These are phyloP conservation scores for Puccinia hordei DNA, from an alignment of 1,284 basidiomycete species.

Conservation along the genomic window DNA sequence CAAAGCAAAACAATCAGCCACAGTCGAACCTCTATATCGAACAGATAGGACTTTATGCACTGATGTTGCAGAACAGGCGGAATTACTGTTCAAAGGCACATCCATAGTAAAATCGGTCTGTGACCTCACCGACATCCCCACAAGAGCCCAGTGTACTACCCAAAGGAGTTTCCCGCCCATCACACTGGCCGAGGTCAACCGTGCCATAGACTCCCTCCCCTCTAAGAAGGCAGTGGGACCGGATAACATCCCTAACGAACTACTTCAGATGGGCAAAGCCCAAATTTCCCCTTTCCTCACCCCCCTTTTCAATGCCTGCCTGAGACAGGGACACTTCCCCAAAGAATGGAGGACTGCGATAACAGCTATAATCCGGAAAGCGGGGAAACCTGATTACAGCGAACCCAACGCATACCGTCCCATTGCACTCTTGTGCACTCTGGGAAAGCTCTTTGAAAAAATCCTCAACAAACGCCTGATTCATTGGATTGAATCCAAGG, in stretches of 20 bases:
- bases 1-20: background rate
- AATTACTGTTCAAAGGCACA: too few species aligned
- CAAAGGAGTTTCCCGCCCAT: too few species aligned
- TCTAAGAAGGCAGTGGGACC: too few species aligned
- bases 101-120: background rate
- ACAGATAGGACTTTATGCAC: background rate
- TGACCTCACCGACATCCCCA: conserved; percentile 2
- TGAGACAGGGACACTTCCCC: conserved; percentile 28
- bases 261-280: too few species aligned
- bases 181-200: too few species aligned
- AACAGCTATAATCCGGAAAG: conserved; percentile 23
- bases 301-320: too few species aligned
- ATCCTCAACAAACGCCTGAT: conserved; percentile 21
- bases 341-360: conserved; percentile 3
- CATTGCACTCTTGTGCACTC: conserved; percentile 8
- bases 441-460: conserved; percentile 32
- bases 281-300: too few species aligned
- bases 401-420: conserved; percentile 11
- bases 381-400: conserved; percentile 8
- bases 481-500: too few species aligned
- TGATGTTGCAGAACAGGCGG: too few species aligned
- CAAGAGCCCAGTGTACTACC: too few species aligned
- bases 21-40: background rate
- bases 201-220: too few species aligned
- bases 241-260: too few species aligned